Evolutionary conservation across 768 basidiomycete species (phyloP).

Genomic region (Rhodotorula kratochvilovae): DNA sequence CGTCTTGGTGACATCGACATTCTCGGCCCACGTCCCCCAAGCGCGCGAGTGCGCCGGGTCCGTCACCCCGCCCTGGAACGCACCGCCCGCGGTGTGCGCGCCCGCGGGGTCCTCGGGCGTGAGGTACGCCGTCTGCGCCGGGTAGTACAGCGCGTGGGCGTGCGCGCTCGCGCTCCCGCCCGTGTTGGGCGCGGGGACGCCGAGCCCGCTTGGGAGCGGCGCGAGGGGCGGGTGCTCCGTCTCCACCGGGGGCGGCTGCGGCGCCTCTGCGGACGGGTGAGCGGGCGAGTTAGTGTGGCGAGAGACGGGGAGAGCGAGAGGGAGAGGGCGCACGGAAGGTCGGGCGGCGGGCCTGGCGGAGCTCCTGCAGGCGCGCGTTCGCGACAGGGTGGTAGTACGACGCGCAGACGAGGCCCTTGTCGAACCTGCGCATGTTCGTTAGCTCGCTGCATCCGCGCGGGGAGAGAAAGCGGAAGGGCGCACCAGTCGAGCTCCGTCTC

Average conservation of each 20-base stretch:
- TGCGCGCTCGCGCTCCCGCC: too few species aligned
- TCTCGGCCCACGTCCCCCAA: not conserved
- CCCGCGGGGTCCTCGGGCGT: not conserved
- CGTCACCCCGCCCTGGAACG: not conserved
- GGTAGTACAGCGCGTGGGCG: not conserved
- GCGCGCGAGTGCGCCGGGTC: not conserved
- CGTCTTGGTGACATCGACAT: not conserved
- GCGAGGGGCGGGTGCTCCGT: too few species aligned
- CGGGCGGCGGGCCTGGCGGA: slow-evolving; percentile 2
- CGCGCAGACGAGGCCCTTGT: slow-evolving; percentile 8
- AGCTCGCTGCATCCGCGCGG: too few species aligned
- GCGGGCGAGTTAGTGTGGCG: not conserved
- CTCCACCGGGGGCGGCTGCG: too few species aligned
- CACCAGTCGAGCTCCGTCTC: slow-evolving; percentile 28
- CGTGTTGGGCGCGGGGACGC: too few species aligned
- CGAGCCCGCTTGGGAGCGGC: too few species aligned
- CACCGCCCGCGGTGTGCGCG: not conserved
- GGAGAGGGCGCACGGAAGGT: not conserved
- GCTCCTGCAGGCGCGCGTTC: not conserved
- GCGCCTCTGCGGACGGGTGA: not conserved
- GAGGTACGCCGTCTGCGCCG: not conserved
- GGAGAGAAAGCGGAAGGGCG: not conserved
- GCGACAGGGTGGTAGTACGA: slow-evolving; percentile 24
- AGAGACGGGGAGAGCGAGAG: too few species aligned
- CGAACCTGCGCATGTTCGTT: not conserved